phyloP scores from a whole-genome alignment of 192 early-diverging fungal genomes.

The Rhizoclosmatium globosum region DNA sequence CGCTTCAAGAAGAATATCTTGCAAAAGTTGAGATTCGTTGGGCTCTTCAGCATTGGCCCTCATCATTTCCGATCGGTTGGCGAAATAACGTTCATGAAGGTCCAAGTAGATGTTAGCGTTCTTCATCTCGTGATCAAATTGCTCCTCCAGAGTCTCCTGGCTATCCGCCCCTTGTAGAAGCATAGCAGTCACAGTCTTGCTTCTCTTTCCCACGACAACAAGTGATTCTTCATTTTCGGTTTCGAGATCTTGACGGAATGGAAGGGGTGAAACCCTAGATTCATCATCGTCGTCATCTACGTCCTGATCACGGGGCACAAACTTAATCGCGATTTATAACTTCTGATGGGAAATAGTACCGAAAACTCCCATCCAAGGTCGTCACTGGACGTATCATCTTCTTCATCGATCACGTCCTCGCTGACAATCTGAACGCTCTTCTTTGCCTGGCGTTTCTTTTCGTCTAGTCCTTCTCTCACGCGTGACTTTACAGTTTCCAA shows the following conservation, averaged over 20 bases:
- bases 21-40: neutral
- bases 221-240: neutral
- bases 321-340: no score
- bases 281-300: neutral
- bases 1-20: constrained; percentile 6
- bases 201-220: neutral
- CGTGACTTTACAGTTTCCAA: constrained; percentile 22
- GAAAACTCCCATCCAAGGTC: constrained; percentile 32
- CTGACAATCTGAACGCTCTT: neutral
- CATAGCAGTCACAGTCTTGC: constrained; percentile 19
- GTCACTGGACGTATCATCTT: constrained; percentile 1
- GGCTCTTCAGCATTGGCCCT: neutral
- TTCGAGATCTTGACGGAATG: constrained; percentile 13
- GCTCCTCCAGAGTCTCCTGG: constrained; percentile 1
- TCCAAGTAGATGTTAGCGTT: constrained; percentile 29
- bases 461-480: constrained; percentile 12
- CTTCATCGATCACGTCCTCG: neutral
- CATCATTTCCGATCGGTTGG: constrained; percentile 4
- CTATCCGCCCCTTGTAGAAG: neutral
- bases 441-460: constrained; percentile 5
- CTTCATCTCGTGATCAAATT: constrained; percentile 18
- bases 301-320: neutral
- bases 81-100: constrained; percentile 31
- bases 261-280: neutral
- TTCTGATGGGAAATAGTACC: neutral